A percentile compares a stretch with the other conserved stretches of the same genome.
Evolutionary conservation across 2,329 filamentous ascomycete genomes (phyloP).

Genomic region (Claviceps fusiformis): DNA sequence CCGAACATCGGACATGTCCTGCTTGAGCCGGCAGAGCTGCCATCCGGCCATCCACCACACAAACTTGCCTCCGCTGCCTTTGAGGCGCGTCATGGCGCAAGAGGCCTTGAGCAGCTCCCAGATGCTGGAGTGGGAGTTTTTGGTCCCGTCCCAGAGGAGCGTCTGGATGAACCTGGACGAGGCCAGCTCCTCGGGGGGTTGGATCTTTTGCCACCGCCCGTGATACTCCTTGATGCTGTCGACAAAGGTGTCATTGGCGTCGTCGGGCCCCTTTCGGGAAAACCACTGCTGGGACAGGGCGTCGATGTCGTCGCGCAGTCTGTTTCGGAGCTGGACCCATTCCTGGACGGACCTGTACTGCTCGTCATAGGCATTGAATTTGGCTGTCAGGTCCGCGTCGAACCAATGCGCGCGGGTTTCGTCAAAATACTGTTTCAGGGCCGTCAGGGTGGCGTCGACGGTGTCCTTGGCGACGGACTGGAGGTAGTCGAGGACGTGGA

Average conservation of each 20-base stretch:
- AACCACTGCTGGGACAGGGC: conserved; percentile 21
- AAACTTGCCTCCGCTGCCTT: conserved; percentile 14
- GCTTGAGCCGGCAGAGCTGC: conserved; percentile 36
- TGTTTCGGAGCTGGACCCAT: conserved; percentile 9
- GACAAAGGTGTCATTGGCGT: conserved; percentile 8
- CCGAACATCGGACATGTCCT: conserved; percentile 9
- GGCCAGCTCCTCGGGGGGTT: conserved; percentile 16
- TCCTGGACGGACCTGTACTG: conserved; percentile 12
- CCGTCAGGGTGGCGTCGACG: not conserved
- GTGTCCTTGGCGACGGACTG: not conserved
- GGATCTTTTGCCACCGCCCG: conserved; percentile 29
- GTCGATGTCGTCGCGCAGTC: conserved; percentile 17
- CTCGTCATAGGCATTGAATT: not conserved
- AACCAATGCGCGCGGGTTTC: not conserved
- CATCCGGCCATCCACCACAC: conserved; percentile 34
- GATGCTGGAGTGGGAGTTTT: conserved; percentile 16
- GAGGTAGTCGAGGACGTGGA: not conserved
- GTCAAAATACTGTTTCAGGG: not conserved
- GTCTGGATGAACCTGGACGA: conserved; percentile 13
- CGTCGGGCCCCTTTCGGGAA: conserved; percentile 1
- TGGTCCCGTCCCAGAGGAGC: conserved; percentile 15
- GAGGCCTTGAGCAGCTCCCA: conserved; percentile 41
- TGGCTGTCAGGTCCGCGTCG: not conserved
- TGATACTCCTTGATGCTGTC: conserved; percentile 22
- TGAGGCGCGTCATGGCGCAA: conserved; percentile 27